Conservation (phyloP, 2,329 filamentous ascomycete species). For the Aspergillus sclerotialis region DNA sequence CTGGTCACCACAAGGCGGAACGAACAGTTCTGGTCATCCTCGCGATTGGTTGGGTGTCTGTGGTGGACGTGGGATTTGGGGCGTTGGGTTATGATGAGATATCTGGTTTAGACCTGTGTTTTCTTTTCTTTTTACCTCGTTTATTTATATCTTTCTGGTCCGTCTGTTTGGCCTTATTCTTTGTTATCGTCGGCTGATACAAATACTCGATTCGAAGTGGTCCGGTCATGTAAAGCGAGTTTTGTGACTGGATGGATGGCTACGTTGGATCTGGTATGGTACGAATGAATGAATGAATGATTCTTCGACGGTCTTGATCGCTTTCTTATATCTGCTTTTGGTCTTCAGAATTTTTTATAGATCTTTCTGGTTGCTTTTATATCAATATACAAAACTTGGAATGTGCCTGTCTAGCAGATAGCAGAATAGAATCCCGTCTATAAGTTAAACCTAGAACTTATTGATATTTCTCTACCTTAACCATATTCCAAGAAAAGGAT, state of each 20-base stretch:
- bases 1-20: constrained; percentile 38
- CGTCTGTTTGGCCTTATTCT: constrained; percentile 2
- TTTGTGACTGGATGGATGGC: too few species aligned
- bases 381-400: too few species aligned
- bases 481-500: too few species aligned
- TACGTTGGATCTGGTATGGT: constrained; percentile 15
- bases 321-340: neutral
- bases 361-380: too few species aligned
- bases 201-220: neutral
- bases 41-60: constrained; percentile 40
- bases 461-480: too few species aligned
- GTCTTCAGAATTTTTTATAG: too few species aligned
- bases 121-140: constrained; percentile 6
- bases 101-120: neutral
- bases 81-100: constrained; percentile 29
- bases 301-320: neutral
- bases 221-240: constrained; percentile 3
- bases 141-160: constrained; percentile 6
- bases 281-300: constrained; percentile 32
- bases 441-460: too few species aligned
- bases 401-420: too few species aligned
- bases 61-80: constrained; percentile 40
- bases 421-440: too few species aligned
- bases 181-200: neutral
- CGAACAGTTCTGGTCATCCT: constrained; percentile 24